Percentiles rank a stretch among this genome's conserved stretches.
Evolutionary conservation across 371 early-diverging fungal genomes (phyloP).

Genomic region (Circinella minor): DNA sequence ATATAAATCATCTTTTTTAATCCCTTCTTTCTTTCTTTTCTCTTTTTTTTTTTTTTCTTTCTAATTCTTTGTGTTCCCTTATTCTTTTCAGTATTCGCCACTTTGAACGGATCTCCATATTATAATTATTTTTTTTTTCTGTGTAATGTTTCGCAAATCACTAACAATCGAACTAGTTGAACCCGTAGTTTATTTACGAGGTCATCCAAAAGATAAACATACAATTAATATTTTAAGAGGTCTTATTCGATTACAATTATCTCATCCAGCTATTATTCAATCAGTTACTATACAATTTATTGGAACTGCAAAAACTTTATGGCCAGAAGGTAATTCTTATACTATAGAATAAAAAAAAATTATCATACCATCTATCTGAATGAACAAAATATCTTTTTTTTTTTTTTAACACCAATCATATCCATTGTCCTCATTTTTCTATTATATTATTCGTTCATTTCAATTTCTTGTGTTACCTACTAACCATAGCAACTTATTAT

Average conservation of each 20-base stretch:
- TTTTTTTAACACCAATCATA: neutral
- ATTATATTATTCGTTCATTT: neutral
- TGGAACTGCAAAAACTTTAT: slow-evolving; percentile 45
- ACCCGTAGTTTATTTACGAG: slow-evolving; percentile 41
- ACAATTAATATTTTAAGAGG: slow-evolving; percentile 43
- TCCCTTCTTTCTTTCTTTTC: slow-evolving; percentile 14
- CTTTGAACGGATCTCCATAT: no score
- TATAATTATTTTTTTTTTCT: neutral
- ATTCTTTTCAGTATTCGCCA: slow-evolving; percentile 20
- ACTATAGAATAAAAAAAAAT: neutral
- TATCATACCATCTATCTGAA: no score
- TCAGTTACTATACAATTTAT: slow-evolving; percentile 39
- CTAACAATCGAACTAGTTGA: slow-evolving; percentile 46
- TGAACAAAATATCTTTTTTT: no score
- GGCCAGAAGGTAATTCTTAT: slow-evolving; percentile 42
- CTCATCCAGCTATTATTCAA: slow-evolving; percentile 29
- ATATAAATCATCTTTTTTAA: neutral
- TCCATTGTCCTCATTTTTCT: neutral
- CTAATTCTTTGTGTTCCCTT: neutral
- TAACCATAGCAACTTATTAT: neutral
- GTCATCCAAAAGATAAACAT: slow-evolving; percentile 38
- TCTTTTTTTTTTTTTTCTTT: slow-evolving; percentile 18
- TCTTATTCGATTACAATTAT: slow-evolving; percentile 30
- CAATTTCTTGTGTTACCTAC: neutral
- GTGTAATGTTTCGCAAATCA: slow-evolving; percentile 39